These are phyloP conservation scores for Domatiomyces catenatus DNA, from an alignment of 2,329 filamentous ascomycete genomes.

Conservation along the genomic window DNA sequence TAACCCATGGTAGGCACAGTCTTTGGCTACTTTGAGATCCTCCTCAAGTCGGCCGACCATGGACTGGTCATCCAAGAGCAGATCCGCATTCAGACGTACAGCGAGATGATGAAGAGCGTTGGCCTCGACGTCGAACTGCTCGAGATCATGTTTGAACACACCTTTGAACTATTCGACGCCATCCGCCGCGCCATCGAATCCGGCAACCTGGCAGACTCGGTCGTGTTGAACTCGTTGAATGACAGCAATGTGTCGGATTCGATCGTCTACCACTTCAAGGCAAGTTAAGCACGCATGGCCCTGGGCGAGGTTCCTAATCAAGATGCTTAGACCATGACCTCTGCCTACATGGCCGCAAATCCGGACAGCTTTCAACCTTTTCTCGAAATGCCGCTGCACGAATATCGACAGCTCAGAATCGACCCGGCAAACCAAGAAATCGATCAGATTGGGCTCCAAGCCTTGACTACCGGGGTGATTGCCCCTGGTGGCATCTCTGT, in stretches of 20 bases:
- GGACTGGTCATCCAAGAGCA: constrained; percentile 54
- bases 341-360: constrained; percentile 68
- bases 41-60: constrained; percentile 52
- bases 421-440: constrained; percentile 70
- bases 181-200: constrained; percentile 43
- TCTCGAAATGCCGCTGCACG: constrained; percentile 47
- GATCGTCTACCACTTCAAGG: constrained; percentile 71
- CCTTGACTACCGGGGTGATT: constrained; percentile 63
- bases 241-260: constrained; percentile 49
- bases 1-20: constrained; percentile 54
- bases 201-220: constrained; percentile 40
- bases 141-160: constrained; percentile 72
- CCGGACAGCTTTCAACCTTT: constrained; percentile 56
- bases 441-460: constrained; percentile 70
- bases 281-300: constrained; percentile 24
- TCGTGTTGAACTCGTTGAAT: constrained; percentile 59
- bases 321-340: constrained; percentile 54
- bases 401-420: constrained; percentile 56
- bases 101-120: constrained; percentile 51
- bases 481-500: constrained; percentile 64
- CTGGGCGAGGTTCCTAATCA: constrained; percentile 8
- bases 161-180: constrained; percentile 50
- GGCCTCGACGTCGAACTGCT: constrained; percentile 56
- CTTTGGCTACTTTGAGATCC: constrained; percentile 81
- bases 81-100: constrained; percentile 55